Evolutionary conservation across 2,329 filamentous ascomycete genomes (phyloP), one percentile per base, ranked within the genome.

Genomic region (Stagonosporopsis chrysanthemi): DNA sequence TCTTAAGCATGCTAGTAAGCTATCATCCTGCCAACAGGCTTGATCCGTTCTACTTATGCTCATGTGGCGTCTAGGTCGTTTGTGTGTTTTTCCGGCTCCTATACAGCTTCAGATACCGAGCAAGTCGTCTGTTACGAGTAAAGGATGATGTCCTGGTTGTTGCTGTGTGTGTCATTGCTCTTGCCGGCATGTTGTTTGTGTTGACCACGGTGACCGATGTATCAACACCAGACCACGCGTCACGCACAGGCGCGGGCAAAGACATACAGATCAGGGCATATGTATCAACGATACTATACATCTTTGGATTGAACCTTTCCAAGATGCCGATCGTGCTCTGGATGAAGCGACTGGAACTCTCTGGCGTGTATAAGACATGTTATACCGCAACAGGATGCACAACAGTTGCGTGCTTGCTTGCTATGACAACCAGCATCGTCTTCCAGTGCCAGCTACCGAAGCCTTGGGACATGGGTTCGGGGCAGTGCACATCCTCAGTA

Each of bases 401-500:
- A 5, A 49, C 65, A 8, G 9, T 68, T 28, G 46, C 59, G 22
- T 70, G 65, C 63, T 70, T 64, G 41, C 14, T 52, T 8, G 6
- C 26, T 8, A 24, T 26, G 23, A 24, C 14, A 14, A 56, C 65
- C 9, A 61, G 61, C 41, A 54, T 68, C 19, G 41, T 64, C 0
- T 71, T 73, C 7, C 59, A 69, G 41, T 73, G 71, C 42, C 59
- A 58, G 6, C 48, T 71, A 42, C 69, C 70, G 2, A 60, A 39
- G 15, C 69, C 69, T 8, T 71, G 69, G 70, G 55, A 62, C 23
- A 58, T 65, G 19, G 64, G 61, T 57, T 62, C 50, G 1, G 62
- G 64, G 4, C 64, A 63, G 48, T 73, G 69, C 39, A 66, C 70
- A 19, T 53, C 65, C 8, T 26, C 66, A 49, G 71, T 71, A 54